These are phyloP conservation scores for Fusarium sarcochroum DNA, from an alignment of 2,329 filamentous ascomycete species.

Conservation along the genomic window DNA sequence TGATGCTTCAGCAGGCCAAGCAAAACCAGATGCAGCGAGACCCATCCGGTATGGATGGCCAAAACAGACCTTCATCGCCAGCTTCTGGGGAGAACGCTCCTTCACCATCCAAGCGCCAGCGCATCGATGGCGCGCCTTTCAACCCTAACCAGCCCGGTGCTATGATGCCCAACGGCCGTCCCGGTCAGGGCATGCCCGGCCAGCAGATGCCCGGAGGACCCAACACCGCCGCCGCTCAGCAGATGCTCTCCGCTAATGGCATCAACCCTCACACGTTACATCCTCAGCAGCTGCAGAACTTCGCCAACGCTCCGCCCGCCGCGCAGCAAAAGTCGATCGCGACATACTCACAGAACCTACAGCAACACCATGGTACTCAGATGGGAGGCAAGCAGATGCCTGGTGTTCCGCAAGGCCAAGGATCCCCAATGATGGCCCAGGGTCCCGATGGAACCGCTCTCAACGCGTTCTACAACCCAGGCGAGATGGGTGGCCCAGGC, in stretches of 20 bases:
- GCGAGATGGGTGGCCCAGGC: constrained; percentile 69
- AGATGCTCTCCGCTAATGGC: constrained; percentile 76
- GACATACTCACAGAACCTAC: constrained; percentile 87
- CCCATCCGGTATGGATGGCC: constrained; percentile 87
- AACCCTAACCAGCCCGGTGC: constrained; percentile 75
- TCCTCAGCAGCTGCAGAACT: constrained; percentile 79
- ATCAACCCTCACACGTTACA: constrained; percentile 83
- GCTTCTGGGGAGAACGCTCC: constrained; percentile 88
- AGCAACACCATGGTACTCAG: constrained; percentile 84
- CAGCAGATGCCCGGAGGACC: constrained; percentile 74
- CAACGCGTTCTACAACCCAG: constrained; percentile 73
- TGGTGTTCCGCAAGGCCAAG: constrained; percentile 81
- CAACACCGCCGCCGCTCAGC: constrained; percentile 66
- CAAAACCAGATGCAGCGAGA: constrained; percentile 89
- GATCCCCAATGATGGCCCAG: constrained; percentile 84
- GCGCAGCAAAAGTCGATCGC: constrained; percentile 87
- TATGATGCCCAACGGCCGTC: constrained; percentile 83
- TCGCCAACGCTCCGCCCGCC: constrained; percentile 67
- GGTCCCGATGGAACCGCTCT: constrained; percentile 75
- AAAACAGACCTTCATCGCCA: constrained; percentile 85
- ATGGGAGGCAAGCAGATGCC: constrained; percentile 86
- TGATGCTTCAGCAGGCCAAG: constrained; percentile 80
- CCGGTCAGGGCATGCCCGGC: constrained; percentile 77
- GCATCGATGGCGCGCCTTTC: constrained; percentile 79
- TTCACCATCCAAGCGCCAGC: constrained; percentile 91